Evolutionary conservation across 306 rosid species (phyloP).

Genomic region (Canavalia gladiata): DNA sequence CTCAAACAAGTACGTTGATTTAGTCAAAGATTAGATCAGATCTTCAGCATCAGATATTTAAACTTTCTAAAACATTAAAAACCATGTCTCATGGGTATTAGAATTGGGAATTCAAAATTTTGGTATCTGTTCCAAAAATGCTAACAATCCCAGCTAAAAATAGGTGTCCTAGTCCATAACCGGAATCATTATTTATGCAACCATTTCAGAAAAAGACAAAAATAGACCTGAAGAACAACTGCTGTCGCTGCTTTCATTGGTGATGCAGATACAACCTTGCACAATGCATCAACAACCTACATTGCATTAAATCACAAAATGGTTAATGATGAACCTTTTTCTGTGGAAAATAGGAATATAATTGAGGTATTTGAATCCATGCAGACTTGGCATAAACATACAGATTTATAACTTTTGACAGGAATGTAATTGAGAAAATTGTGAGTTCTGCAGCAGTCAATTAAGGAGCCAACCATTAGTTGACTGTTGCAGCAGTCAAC

Average conservation of each 20-base stretch:
- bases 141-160: constrained; percentile 16
- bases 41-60: constrained; percentile 29
- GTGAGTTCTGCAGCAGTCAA: neutral
- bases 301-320: constrained; percentile 44
- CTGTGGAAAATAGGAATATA: constrained; percentile 7
- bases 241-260: constrained; percentile 88
- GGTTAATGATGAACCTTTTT: constrained; percentile 26
- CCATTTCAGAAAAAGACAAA: constrained; percentile 42
- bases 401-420: neutral
- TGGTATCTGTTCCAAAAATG: neutral
- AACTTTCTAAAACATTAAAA: neutral
- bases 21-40: constrained; percentile 7
- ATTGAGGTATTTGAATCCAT: neutral
- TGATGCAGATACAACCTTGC: constrained; percentile 85
- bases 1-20: constrained; percentile 12
- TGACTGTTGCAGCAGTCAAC: neutral
- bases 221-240: constrained; percentile 82
- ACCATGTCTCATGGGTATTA: neutral
- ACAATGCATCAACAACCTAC: constrained; percentile 88
- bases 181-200: constrained; percentile 22
- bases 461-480: neutral
- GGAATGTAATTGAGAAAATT: neutral
- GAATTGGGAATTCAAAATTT: constrained; percentile 16
- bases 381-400: neutral
- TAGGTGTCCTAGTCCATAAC: constrained; percentile 25